Percentiles rank a stretch among this genome's conserved stretches.
phyloP scores from a whole-genome alignment of 1,139 yeast species.

The Hanseniaspora gamundiae region DNA sequence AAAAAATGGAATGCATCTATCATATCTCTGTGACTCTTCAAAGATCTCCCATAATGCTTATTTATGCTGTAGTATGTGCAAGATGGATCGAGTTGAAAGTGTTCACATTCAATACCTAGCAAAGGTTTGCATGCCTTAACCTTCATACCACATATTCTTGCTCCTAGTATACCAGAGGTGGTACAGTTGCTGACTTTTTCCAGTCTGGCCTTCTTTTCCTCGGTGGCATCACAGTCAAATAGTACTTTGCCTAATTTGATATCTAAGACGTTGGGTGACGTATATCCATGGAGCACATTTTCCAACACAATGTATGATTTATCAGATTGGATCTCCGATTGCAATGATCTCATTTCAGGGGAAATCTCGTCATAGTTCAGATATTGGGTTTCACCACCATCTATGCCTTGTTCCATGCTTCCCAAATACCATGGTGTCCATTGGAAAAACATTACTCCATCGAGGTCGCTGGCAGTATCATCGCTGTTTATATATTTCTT shows the following conservation, averaged over 20 bases:
- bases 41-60: conserved; percentile 58
- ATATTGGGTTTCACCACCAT: background rate
- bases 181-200: conserved; percentile 52
- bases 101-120: background rate
- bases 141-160: conserved; percentile 86
- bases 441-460: conserved; percentile 32
- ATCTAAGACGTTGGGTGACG: conserved; percentile 64
- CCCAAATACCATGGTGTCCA: conserved; percentile 45
- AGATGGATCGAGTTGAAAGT: conserved; percentile 12
- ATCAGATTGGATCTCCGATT: conserved; percentile 7
- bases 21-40: conserved; percentile 33
- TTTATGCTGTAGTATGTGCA: conserved; percentile 35
- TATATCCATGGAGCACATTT: conserved; percentile 52
- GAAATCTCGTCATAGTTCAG: background rate
- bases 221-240: conserved; percentile 47
- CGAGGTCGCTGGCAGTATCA: conserved; percentile 16
- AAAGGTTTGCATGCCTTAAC: conserved; percentile 25
- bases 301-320: conserved; percentile 54
- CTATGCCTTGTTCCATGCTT: conserved; percentile 30
- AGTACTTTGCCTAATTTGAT: conserved; percentile 66
- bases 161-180: conserved; percentile 66
- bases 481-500: background rate
- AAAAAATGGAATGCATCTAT: conserved; percentile 39
- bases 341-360: conserved; percentile 14
- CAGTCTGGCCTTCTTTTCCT: conserved; percentile 52